Conservation (phyloP, 352 stramenopile species). For the Globisporangium orthogonon region DNA sequence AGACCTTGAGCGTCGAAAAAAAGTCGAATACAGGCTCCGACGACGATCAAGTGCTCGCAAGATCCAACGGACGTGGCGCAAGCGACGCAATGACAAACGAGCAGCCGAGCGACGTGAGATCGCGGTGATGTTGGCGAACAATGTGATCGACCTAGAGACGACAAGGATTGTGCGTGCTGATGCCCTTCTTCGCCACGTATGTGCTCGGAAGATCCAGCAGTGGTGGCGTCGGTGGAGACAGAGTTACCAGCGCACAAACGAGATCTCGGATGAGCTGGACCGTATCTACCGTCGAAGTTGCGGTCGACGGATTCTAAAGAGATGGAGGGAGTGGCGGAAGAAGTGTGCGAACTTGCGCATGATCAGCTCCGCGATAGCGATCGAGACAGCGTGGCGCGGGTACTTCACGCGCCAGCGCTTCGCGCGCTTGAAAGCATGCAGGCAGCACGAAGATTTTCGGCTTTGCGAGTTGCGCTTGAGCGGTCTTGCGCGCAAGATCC, state of each 20-base stretch:
- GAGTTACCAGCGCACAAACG: not conserved
- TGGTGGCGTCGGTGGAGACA: constrained; percentile 10
- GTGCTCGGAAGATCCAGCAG: constrained; percentile 11
- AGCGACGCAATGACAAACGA: not conserved
- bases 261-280: constrained; percentile 4
- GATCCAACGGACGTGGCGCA: not conserved
- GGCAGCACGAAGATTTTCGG: constrained; percentile 1
- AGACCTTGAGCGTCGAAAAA: not conserved
- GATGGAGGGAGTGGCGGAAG: constrained; percentile 8
- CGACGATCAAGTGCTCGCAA: constrained; percentile 1
- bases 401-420: constrained; percentile 7
- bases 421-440: not conserved
- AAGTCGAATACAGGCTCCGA: not conserved
- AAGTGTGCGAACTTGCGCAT: constrained; percentile 3
- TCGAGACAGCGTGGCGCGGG: constrained; percentile 12
- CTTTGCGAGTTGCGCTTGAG: constrained; percentile 8
- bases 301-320: constrained; percentile 8
- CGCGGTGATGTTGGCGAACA: not conserved
- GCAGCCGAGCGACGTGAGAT: constrained; percentile 9
- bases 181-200: constrained; percentile 1
- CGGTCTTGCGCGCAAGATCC: constrained; percentile 10
- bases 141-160: not conserved
- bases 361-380: constrained; percentile 6
- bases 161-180: not conserved
- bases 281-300: constrained; percentile 8